Base-by-base conservation (phyloP, 805 yeast genomes). In the Spathaspora arborariae region DNA sequence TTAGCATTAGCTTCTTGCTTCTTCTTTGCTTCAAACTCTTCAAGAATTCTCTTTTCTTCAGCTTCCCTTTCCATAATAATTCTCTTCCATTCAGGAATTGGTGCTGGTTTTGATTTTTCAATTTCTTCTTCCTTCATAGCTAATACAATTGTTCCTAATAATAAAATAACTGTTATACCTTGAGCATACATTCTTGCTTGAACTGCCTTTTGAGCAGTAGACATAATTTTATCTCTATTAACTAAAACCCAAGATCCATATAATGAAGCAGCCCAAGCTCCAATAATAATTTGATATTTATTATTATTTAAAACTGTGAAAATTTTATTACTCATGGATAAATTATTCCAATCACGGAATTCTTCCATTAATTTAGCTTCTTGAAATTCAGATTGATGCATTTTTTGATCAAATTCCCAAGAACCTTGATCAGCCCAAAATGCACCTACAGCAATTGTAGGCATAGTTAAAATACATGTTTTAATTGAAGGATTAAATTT, bases 151-250 rank as follows among this genome's bases (percentile, higher is more conserved):
- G 94, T 80, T 19, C 82, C 89, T 45, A 88, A 65, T 53, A 88
- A 68, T 51, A 88, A 68, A 9, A 78, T 77, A 45, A 88, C 90
- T 1, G 96, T 85, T 45, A 86, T 67, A 53, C 85, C 87, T 65
- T 88, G 96, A 9, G 96, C 96, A 61, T 88, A 88, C 86, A 88
- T 88, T 78, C 96, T 82, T 26, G 95, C 95, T 62, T 85, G 91
- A 27, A 85, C 94, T 42, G 86, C 80, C 64, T 86, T 88, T 68
- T 88, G 96, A 4, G 94, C 68, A 52, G 74, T 77, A 45, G 88
- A 79, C 84, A 88, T 78, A 61, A 82, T 70, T 52, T 81, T 83
- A 63, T 88, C 96, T 55, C 76, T 79, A 68, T 86, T 82, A 44
- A 86, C 88, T 39, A 70, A 57, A 41, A 67, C 78, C 88, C 92